Conservation (phyloP, 441 rosid species). For the Sinapis alba region DNA sequence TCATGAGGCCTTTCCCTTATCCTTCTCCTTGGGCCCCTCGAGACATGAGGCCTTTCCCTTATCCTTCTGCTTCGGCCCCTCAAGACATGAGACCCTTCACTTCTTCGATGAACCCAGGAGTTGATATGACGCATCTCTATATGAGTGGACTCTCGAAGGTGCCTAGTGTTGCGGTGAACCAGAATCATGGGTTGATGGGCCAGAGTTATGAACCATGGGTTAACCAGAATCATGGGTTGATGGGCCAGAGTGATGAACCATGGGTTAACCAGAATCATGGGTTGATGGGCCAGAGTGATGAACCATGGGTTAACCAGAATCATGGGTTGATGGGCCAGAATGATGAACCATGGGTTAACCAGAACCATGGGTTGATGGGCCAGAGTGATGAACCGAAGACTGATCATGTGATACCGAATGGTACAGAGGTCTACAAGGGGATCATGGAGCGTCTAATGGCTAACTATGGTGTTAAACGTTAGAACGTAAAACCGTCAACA, state of each 20-base stretch:
- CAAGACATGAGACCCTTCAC: background rate
- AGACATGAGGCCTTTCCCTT: background rate
- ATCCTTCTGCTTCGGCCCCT: background rate
- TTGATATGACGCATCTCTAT: constrained; percentile 6
- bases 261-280: background rate
- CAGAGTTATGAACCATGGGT: background rate
- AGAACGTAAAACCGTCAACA: background rate
- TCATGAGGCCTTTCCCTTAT: background rate
- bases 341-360: background rate
- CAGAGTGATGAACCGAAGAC: background rate
- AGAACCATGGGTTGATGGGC: background rate
- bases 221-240: background rate
- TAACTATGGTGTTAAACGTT: background rate
- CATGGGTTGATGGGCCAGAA: background rate
- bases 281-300: background rate
- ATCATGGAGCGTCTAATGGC: background rate
- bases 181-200: background rate
- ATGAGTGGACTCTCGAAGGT: constrained; percentile 25
- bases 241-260: background rate
- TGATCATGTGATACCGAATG: background rate
- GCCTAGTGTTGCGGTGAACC: too few species aligned
- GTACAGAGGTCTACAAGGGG: background rate
- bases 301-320: background rate
- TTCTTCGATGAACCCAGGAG: background rate
- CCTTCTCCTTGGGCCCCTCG: background rate